Evolutionary conservation across 2,329 filamentous ascomycete species (phyloP).

Genomic region (Hymenotorrendiella dingleyae): DNA sequence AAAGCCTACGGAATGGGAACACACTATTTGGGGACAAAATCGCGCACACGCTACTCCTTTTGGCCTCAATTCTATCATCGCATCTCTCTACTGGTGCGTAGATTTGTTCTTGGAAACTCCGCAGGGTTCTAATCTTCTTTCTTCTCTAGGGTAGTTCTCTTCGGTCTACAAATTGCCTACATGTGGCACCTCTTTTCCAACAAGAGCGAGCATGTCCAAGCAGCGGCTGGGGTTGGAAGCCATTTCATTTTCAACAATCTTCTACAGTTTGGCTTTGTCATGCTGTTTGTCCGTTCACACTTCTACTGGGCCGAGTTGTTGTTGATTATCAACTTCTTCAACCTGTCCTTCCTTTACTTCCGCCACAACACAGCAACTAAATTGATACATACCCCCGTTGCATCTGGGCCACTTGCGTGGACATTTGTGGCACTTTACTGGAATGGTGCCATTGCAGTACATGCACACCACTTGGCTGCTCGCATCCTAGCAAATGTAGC

Average conservation of each 20-base stretch:
- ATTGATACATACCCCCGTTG: conserved; percentile 69
- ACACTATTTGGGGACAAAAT: conserved; percentile 71
- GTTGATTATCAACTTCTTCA: conserved; percentile 74
- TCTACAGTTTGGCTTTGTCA: conserved; percentile 73
- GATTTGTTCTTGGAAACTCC: not conserved
- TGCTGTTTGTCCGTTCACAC: conserved; percentile 72
- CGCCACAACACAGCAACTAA: conserved; percentile 65
- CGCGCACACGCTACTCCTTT: conserved; percentile 63
- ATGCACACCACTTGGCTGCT: conserved; percentile 60
- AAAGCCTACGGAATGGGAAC: conserved; percentile 52
- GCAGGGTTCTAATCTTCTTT: not conserved
- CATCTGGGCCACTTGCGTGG: conserved; percentile 77
- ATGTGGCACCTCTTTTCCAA: conserved; percentile 69
- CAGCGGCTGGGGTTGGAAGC: conserved; percentile 69
- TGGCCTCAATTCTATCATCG: conserved; percentile 60
- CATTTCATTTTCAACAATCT: conserved; percentile 87
- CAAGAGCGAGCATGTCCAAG: conserved; percentile 55
- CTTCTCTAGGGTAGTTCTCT: conserved; percentile 57
- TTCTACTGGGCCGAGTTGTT: conserved; percentile 74
- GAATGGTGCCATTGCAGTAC: conserved; percentile 80
- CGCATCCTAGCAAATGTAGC: conserved; percentile 80
- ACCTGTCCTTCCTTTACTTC: conserved; percentile 74
- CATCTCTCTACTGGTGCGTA: conserved; percentile 69
- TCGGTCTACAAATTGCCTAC: conserved; percentile 71
- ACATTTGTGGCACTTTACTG: conserved; percentile 83